These are phyloP conservation scores for Alternaria triticina DNA, from an alignment of 2,329 filamentous ascomycete genomes.

Conservation along the genomic window DNA sequence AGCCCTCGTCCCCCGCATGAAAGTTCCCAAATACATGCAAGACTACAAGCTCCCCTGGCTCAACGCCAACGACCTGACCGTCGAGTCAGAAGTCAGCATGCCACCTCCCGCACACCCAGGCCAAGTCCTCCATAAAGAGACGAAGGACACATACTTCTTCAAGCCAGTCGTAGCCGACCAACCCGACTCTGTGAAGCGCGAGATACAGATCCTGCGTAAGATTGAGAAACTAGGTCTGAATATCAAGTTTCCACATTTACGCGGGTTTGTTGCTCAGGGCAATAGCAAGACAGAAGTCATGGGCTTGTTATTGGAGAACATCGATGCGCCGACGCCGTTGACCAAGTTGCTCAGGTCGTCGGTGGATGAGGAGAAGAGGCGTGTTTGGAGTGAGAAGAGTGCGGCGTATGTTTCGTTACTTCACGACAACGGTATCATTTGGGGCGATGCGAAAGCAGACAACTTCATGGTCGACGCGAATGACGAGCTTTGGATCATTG, in stretches of 20 bases:
- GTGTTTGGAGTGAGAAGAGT: constrained; percentile 17
- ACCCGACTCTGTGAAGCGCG: constrained; percentile 22
- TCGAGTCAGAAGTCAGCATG: constrained; percentile 22
- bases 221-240: constrained; percentile 10
- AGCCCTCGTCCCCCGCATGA: constrained; percentile 15
- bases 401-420: constrained; percentile 14
- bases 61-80: constrained; percentile 18
- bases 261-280: constrained; percentile 17
- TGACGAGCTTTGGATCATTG: constrained; percentile 49
- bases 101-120: constrained; percentile 27
- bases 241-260: constrained; percentile 17
- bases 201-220: constrained; percentile 21
- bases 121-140: constrained; percentile 10
- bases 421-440: constrained; percentile 25
- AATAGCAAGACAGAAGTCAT: constrained; percentile 18
- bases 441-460: constrained; percentile 39
- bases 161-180: constrained; percentile 21
- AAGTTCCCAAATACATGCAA: constrained; percentile 27
- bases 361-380: constrained; percentile 12
- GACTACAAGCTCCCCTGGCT: constrained; percentile 22
- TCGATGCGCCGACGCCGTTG: constrained; percentile 15
- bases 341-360: constrained; percentile 17
- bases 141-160: constrained; percentile 17
- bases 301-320: constrained; percentile 20
- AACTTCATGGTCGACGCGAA: constrained; percentile 50